Evolutionary conservation across 176 grass and related monocot genomes (phyloP).

Genomic region (Neostapfia colusana): DNA sequence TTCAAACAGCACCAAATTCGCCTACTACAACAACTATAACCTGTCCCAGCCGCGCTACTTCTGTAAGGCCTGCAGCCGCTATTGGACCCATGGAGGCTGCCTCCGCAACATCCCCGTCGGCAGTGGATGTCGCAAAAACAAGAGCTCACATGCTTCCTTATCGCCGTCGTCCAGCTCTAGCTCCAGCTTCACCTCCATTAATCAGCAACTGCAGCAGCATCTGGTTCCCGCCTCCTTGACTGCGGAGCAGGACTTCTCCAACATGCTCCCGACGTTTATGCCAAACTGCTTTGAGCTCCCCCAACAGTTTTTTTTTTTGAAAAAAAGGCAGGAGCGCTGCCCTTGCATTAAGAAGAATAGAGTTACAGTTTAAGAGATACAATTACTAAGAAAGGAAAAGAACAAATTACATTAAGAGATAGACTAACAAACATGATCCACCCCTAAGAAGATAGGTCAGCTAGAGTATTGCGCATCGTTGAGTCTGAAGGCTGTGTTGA

Average conservation of each 20-base stretch:
- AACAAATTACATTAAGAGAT: too few relatives aligned
- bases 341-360: too few relatives aligned
- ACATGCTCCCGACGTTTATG: not conserved
- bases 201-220: not conserved
- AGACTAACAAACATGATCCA: too few relatives aligned
- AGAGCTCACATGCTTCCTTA: not conserved
- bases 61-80: conserved; percentile 31
- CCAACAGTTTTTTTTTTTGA: too few relatives aligned
- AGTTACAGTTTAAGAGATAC: too few relatives aligned
- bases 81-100: conserved; percentile 48
- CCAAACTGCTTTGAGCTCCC: not conserved
- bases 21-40: conserved; percentile 89
- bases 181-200: not conserved
- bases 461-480: too few relatives aligned
- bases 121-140: conserved; percentile 40
- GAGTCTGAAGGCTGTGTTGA: too few relatives aligned
- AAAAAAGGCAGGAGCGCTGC: too few relatives aligned
- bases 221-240: not conserved
- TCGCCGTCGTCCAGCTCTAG: not conserved
- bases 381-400: too few relatives aligned
- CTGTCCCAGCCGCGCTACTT: not conserved
- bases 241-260: not conserved
- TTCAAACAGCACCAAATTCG: conserved; percentile 86
- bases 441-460: too few relatives aligned
- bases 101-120: conserved; percentile 33